Evolutionary conservation across 345 rosid species (phyloP).

Genomic region (Geranium rotundifolium): DNA sequence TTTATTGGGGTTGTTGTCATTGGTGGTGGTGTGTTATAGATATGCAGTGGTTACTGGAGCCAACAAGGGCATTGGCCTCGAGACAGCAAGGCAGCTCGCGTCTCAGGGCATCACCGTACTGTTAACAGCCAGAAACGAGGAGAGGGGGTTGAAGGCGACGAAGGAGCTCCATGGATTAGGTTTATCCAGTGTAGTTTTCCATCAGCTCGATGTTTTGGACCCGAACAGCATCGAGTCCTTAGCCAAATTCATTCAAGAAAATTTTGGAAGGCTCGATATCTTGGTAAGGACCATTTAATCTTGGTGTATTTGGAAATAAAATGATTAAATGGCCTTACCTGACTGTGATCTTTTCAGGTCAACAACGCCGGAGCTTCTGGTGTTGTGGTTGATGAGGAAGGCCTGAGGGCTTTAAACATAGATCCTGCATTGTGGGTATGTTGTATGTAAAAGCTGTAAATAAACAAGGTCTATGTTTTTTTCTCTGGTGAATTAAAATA

Average conservation of each 20-base stretch:
- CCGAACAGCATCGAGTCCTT: slow-evolving; percentile 1
- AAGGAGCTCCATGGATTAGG: slow-evolving; percentile 3
- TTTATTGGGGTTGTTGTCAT: no score
- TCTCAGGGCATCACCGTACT: slow-evolving; percentile 11
- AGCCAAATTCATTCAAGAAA: slow-evolving; percentile 8
- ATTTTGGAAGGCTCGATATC: slow-evolving; percentile 12
- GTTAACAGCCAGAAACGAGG: slow-evolving; percentile 11
- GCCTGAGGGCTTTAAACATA: slow-evolving; percentile 30
- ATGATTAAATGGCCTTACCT: not conserved
- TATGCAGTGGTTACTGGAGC: slow-evolving; percentile 16
- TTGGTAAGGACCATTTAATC: slow-evolving; percentile 14
- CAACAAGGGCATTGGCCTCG: slow-evolving; percentile 19
- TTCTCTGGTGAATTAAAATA: no score
- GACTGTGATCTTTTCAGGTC: slow-evolving; percentile 17
- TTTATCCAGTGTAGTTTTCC: slow-evolving; percentile 10
- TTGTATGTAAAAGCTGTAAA: not conserved
- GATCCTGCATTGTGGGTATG: slow-evolving; percentile 33
- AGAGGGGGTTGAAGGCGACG: slow-evolving; percentile 8
- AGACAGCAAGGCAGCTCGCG: slow-evolving; percentile 13
- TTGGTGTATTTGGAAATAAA: not conserved
- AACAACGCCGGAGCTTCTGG: slow-evolving; percentile 40
- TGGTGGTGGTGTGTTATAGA: not conserved
- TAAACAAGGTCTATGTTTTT: not conserved
- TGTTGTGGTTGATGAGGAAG: slow-evolving; percentile 24
- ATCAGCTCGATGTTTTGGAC: slow-evolving; percentile 8